Evolutionary conservation across 345 rosid species (phyloP).

Genomic region (Syzygium aqueum): DNA sequence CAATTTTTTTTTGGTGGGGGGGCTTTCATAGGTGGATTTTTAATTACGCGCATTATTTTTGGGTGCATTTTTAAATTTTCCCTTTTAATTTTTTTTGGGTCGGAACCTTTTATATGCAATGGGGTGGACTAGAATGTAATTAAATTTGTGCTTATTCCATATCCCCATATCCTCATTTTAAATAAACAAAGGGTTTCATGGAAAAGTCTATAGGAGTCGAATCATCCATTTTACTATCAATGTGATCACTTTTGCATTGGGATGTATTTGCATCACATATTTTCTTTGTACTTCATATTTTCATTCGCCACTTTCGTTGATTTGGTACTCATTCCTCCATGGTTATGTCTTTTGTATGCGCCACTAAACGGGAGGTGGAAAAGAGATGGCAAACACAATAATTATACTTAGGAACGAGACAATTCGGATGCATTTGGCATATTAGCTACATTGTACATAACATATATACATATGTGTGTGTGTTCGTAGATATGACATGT

Average conservation of each 20-base stretch:
- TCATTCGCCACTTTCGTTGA: background rate
- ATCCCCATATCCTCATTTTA: background rate
- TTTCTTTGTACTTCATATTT: background rate
- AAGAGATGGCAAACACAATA: background rate
- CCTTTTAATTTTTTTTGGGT: background rate
- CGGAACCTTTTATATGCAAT: background rate
- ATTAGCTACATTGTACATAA: background rate
- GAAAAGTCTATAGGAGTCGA: background rate
- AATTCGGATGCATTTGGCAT: background rate
- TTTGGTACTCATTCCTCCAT: background rate
- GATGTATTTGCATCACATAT: background rate
- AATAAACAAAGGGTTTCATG: background rate
- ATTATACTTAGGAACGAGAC: background rate
- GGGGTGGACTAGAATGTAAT: background rate
- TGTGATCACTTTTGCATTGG: background rate
- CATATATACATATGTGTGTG: background rate
- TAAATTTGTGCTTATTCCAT: background rate
- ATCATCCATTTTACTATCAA: background rate
- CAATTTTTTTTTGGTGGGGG: fast-evolving
- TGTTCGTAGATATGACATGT: background rate
- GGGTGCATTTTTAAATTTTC: background rate
- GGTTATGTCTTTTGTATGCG: background rate
- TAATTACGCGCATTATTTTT: background rate
- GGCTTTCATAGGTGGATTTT: background rate
- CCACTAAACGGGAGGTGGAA: background rate